These are phyloP conservation scores for thale cress (Arabidopsis thaliana) DNA, from an alignment of 345 rosid genomes.

Conservation along the genomic window TAIR10.1 NC_003071.7:6535501-6536000, in stretches of 20 bases:
- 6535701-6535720: conserved; percentile 21
- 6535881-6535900: conserved; percentile 47
- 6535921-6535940: conserved; percentile 35
- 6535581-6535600: conserved; percentile 11
- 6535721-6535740: conserved; percentile 31
- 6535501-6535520: not conserved
- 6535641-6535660: not conserved
- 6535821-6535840: conserved; percentile 49
- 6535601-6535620: conserved; percentile 7
- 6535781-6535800: not conserved
- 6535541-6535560: conserved; percentile 12
- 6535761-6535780: conserved; percentile 24
- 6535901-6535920: not conserved
- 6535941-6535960: conserved; percentile 12
- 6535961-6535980: conserved; percentile 1
- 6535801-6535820: conserved; percentile 29
- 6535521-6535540: conserved; percentile 15
- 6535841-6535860: conserved; percentile 40
- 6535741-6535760: conserved; percentile 40
- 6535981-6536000: conserved; percentile 13
- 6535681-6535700: not conserved
- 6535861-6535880: conserved; percentile 52
- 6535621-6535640: not conserved
- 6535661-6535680: not conserved
- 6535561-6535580: not conserved